Evolutionary conservation across 352 stramenopile genomes (phyloP), one percentile per base, ranked within the genome.

Genomic region (Phytopythium vexans): DNA sequence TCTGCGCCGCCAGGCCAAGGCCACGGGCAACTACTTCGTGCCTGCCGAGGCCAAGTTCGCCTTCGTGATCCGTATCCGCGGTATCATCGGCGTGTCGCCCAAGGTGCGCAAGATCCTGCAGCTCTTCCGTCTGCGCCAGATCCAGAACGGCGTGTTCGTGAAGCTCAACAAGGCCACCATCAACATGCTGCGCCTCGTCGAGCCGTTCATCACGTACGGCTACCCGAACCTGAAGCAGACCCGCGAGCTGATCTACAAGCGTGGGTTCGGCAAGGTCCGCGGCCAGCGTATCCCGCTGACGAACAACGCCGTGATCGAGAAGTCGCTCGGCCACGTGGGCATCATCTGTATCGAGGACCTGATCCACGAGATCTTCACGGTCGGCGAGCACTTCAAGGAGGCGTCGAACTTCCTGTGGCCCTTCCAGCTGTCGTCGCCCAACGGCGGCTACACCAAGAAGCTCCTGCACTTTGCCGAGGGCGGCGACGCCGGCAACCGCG

Each of bases 401-500:
- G 97, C 92, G 47, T 96, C 97, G 58, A 99, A 99, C 95, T 99
- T 99, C 82, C 86, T 99, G 56, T 99, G 97, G 97, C 97, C 97
- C 12, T 99, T 99, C 92, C 98, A 99, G 92, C 85, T 99, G 37
- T 98, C 95, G 65, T 97, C 89, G 47, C 96, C 97, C 39, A 97
- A 91, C 65, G 96, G 93, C 40, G 91, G 92, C 59, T 97, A 97
- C 88, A 94, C 76, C 63, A 88, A 97, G 78, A 97, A 98, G 88
- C 81, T 97, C 21, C 77, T 96, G 35, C 93, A 98, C 87, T 97
- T 96, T 56, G 92, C 88, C 52, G 91, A 98, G 70, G 91, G 89
- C 59, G 93, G 93, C 56, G 88, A 98, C 70, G 85, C 89, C 49
- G 93, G 93, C 44, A 96, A 97, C 81, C 88, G 92, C 53, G 89